Evolutionary conservation across 2,329 filamentous ascomycete genomes (phyloP).

Genomic region (Trichoderma brevicompactum): DNA sequence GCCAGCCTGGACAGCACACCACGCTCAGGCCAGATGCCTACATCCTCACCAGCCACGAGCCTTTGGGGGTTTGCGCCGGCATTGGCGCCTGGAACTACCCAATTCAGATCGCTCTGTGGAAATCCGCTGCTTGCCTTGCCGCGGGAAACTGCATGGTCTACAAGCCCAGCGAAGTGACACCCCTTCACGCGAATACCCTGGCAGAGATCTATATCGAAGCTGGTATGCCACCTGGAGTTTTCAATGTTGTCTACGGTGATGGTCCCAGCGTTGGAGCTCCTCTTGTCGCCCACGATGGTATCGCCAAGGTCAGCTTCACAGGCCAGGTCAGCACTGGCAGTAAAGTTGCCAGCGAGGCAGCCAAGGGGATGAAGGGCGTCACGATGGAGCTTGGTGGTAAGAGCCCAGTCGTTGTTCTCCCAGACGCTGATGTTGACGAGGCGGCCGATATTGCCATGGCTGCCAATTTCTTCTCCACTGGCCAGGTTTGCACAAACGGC

Average conservation of each 20-base stretch:
- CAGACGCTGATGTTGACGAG: constrained; percentile 75
- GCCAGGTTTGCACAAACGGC: constrained; percentile 92
- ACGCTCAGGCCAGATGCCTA: constrained; percentile 75
- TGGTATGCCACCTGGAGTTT: constrained; percentile 78
- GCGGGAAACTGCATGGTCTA: constrained; percentile 91
- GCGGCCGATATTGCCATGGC: constrained; percentile 92
- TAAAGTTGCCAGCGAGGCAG: constrained; percentile 78
- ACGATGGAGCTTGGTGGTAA: constrained; percentile 94
- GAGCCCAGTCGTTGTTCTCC: constrained; percentile 77
- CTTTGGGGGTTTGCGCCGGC: constrained; percentile 81
- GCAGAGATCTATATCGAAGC: constrained; percentile 79
- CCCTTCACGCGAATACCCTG: constrained; percentile 76
- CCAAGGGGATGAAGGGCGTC: constrained; percentile 82
- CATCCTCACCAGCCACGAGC: constrained; percentile 81
- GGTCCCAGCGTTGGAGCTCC: constrained; percentile 73
- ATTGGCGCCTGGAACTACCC: constrained; percentile 95
- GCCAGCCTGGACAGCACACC: constrained; percentile 79
- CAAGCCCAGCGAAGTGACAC: constrained; percentile 86
- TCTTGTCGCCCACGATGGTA: constrained; percentile 70
- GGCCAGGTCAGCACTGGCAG: constrained; percentile 82
- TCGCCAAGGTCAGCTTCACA: constrained; percentile 89
- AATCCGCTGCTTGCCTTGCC: constrained; percentile 81
- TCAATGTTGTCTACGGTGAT: constrained; percentile 83
- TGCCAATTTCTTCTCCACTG: constrained; percentile 90
- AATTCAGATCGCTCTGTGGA: constrained; percentile 89